These are phyloP conservation scores for Microsporum audouinii DNA, from an alignment of 2,329 filamentous ascomycete species.

Conservation along the genomic window DNA sequence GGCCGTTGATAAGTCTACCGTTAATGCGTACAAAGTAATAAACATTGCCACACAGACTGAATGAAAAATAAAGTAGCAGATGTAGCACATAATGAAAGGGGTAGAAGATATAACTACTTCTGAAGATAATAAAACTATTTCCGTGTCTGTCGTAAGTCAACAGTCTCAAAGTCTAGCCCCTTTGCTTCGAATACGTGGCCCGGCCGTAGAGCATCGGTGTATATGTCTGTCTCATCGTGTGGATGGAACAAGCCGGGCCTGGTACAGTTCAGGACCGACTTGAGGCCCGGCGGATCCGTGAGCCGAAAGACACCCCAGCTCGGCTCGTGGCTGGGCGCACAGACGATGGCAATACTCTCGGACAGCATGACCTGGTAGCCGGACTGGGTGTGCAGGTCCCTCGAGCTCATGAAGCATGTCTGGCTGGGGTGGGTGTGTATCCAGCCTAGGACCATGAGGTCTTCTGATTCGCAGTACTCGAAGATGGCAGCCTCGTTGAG, in stretches of 20 bases:
- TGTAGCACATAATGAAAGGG: neutral
- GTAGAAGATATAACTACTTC: no score
- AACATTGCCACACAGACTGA: no score
- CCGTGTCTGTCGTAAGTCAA: conserved; percentile 44
- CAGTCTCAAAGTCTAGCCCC: conserved; percentile 54
- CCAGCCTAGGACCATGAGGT: conserved; percentile 83
- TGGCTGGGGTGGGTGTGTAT: conserved; percentile 96
- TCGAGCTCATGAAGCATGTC: conserved; percentile 93
- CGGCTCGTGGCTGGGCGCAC: conserved; percentile 62
- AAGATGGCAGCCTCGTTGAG: conserved; percentile 75
- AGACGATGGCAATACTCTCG: conserved; percentile 94
- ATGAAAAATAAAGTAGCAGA: no score
- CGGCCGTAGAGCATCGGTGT: conserved; percentile 60
- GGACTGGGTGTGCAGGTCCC: conserved; percentile 85
- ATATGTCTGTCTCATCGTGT: conserved; percentile 58
- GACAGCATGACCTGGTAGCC: conserved; percentile 95
- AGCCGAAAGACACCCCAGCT: conserved; percentile 88
- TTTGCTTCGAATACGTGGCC: conserved; percentile 61
- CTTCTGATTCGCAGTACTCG: conserved; percentile 75
- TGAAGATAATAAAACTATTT: neutral
- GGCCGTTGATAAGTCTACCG: neutral
- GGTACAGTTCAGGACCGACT: conserved; percentile 68
- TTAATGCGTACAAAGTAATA: neutral
- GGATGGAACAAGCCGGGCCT: conserved; percentile 76
- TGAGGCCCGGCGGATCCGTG: conserved; percentile 82